Evolutionary conservation across 352 stramenopile genomes (phyloP).

Genomic region (Pythium folliculosum): DNA sequence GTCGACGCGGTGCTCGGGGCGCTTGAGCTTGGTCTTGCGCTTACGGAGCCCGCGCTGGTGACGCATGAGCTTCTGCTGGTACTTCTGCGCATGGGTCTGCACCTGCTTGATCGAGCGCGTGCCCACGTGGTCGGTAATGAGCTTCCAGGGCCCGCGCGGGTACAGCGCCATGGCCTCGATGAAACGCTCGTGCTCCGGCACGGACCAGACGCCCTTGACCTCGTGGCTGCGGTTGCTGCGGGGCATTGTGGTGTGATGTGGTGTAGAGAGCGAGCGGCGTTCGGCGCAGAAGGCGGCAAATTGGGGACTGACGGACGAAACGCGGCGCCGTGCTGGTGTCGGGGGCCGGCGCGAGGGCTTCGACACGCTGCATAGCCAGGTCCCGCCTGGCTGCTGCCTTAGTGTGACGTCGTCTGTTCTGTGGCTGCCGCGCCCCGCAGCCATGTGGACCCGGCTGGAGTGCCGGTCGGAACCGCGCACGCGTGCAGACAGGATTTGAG

Average conservation of each 20-base stretch:
- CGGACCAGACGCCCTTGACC: constrained; percentile 57
- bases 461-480: too few relatives aligned
- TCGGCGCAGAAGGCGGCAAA: constrained; percentile 8
- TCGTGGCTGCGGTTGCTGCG: constrained; percentile 27
- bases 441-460: neutral
- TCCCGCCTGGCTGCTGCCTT: neutral
- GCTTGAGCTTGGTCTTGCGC: constrained; percentile 43
- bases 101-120: constrained; percentile 82
- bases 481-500: neutral
- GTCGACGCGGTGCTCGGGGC: constrained; percentile 27
- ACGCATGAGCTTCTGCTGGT: constrained; percentile 80
- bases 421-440: neutral
- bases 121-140: constrained; percentile 68
- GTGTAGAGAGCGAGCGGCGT: too few relatives aligned
- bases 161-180: constrained; percentile 75
- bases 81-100: constrained; percentile 83
- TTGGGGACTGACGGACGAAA: constrained; percentile 6
- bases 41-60: constrained; percentile 37
- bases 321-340: neutral
- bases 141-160: constrained; percentile 62
- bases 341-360: neutral
- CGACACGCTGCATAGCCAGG: constrained; percentile 5
- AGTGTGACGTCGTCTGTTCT: neutral
- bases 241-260: too few relatives aligned
- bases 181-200: constrained; percentile 75